Conservation (phyloP, 2,329 filamentous ascomycete species). For the Corynespora cassiicola region DNA sequence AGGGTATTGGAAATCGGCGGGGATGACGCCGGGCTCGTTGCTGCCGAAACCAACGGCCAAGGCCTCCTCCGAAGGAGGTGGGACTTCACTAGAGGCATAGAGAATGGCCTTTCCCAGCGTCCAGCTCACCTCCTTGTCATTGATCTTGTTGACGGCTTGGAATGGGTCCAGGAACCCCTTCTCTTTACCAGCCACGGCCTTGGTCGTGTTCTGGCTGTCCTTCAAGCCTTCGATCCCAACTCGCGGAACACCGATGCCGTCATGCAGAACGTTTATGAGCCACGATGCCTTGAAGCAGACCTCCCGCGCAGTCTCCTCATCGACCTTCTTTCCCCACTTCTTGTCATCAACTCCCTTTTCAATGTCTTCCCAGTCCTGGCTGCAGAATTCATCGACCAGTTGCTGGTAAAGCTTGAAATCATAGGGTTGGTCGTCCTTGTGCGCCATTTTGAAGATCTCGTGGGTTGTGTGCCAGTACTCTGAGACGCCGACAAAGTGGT, state of each 20-base stretch:
- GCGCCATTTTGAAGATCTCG: constrained; percentile 81
- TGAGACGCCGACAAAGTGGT: constrained; percentile 96
- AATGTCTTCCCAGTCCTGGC: constrained; percentile 80
- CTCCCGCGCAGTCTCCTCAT: constrained; percentile 76
- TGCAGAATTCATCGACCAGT: constrained; percentile 84
- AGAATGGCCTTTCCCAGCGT: constrained; percentile 95
- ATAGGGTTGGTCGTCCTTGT: constrained; percentile 76
- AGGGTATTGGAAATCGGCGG: constrained; percentile 83
- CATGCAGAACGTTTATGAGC: constrained; percentile 95
- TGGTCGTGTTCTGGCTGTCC: constrained; percentile 71
- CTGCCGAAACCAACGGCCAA: constrained; percentile 92
- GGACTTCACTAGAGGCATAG: constrained; percentile 89
- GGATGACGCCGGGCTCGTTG: constrained; percentile 73
- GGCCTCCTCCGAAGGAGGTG: constrained; percentile 63
- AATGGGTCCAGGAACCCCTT: constrained; percentile 85
- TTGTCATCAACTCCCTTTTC: constrained; percentile 67
- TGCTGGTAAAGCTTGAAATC: constrained; percentile 90
- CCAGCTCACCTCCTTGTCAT: constrained; percentile 93
- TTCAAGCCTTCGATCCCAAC: constrained; percentile 74
- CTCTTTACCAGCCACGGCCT: constrained; percentile 72
- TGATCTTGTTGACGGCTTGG: constrained; percentile 90
- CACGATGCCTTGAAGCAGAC: constrained; percentile 98
- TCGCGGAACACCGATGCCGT: constrained; percentile 91
- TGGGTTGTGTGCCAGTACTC: constrained; percentile 99
- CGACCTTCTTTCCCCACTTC: constrained; percentile 78